These are phyloP conservation scores for Dissophora ornata DNA, from an alignment of 192 early-diverging fungal genomes.

Conservation along the genomic window DNA sequence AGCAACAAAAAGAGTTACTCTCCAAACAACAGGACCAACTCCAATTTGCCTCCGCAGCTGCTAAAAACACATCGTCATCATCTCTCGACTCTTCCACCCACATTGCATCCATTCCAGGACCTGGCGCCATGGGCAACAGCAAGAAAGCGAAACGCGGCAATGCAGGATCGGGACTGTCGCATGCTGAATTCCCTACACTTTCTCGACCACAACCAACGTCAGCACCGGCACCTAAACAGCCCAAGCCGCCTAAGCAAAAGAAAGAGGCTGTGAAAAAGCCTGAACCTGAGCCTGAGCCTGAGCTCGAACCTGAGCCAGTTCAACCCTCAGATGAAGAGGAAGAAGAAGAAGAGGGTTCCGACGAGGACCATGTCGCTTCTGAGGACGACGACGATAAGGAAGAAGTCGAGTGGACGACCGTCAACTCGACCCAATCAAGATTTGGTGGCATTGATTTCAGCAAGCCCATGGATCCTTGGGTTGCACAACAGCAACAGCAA, in stretches of 20 bases:
- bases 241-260: conserved; percentile 36
- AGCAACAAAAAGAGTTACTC: conserved; percentile 25
- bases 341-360: conserved; percentile 7
- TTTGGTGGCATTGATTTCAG: conserved; percentile 48
- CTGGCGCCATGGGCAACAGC: conserved; percentile 47
- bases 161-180: conserved; percentile 38
- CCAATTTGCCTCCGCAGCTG: conserved; percentile 39
- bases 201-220: conserved; percentile 21
- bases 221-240: conserved; percentile 25
- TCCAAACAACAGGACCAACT: conserved; percentile 48
- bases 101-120: conserved; percentile 43
- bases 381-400: conserved; percentile 2
- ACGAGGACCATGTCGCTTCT: neutral
- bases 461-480: conserved; percentile 55
- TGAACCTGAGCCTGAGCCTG: neutral
- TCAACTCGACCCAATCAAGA: conserved; percentile 22
- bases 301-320: neutral
- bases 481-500: conserved; percentile 41
- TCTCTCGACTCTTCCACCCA: conserved; percentile 29
- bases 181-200: conserved; percentile 46
- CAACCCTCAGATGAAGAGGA: conserved; percentile 9
- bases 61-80: conserved; percentile 24
- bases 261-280: conserved; percentile 19
- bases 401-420: conserved; percentile 47
- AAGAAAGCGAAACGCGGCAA: conserved; percentile 43